phyloP scores from a whole-genome alignment of 345 rosid species.

The Psidium guajava region DNA sequence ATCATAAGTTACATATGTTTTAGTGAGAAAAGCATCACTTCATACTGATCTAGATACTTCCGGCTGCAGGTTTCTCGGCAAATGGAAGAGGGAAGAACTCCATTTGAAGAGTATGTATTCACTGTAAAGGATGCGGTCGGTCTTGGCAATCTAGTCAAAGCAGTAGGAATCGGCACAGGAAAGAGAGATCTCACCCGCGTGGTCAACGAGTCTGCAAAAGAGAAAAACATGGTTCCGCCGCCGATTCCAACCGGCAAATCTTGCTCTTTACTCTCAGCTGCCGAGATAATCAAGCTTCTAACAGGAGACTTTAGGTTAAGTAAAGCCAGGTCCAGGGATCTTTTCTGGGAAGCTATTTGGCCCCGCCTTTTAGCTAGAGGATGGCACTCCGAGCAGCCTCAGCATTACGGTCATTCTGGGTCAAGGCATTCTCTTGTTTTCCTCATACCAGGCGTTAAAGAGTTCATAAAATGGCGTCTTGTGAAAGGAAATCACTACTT shows the following conservation, averaged over 20 bases:
- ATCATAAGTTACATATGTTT: neutral
- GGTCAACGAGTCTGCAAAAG: slow-evolving; percentile 33
- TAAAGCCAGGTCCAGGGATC: slow-evolving; percentile 63
- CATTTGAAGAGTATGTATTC: slow-evolving; percentile 52
- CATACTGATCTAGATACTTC: neutral
- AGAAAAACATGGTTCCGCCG: slow-evolving; percentile 21
- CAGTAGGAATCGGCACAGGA: slow-evolving; percentile 46
- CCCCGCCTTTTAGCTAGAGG: slow-evolving; percentile 78
- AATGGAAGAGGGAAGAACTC: slow-evolving; percentile 30
- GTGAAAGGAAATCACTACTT: slow-evolving; percentile 71
- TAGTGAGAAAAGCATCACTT: neutral
- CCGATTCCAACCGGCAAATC: slow-evolving; percentile 43
- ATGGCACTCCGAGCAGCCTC: slow-evolving; percentile 84
- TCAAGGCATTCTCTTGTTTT: slow-evolving; percentile 50
- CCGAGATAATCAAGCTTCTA: slow-evolving; percentile 49
- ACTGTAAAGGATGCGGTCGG: slow-evolving; percentile 37
- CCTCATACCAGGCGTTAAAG: slow-evolving; percentile 52
- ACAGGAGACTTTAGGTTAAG: slow-evolving; percentile 57
- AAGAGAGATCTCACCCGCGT: slow-evolving; percentile 45
- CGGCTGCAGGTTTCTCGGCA: slow-evolving; percentile 18
- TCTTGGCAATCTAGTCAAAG: slow-evolving; percentile 24
- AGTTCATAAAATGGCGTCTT: slow-evolving; percentile 51
- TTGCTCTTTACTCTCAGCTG: slow-evolving; percentile 30
- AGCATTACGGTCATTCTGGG: slow-evolving; percentile 10
- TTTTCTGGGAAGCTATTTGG: slow-evolving; percentile 97